Evolutionary conservation across 495 filamentous ascomycete species (phyloP).

Genomic region (Ascodesmis nigricans): DNA sequence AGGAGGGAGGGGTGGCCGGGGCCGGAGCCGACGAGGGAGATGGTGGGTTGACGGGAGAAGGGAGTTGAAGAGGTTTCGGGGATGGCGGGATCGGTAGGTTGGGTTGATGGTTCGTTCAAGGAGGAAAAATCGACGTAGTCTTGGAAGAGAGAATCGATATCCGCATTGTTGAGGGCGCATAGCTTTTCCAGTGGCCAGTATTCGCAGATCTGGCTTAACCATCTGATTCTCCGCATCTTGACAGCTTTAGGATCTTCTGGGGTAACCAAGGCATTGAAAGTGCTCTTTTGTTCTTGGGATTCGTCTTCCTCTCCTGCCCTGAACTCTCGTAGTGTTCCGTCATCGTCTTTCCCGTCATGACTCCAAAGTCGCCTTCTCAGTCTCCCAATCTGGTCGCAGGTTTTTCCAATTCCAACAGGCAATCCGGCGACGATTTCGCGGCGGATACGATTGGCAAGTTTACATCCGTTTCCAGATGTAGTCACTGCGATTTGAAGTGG

Average conservation of each 20-base stretch:
- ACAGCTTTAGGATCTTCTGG: constrained; percentile 51
- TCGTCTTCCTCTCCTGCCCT: constrained; percentile 87
- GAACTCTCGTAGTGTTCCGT: too few species aligned
- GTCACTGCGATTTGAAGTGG: constrained; percentile 91
- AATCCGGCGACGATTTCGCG: constrained; percentile 65
- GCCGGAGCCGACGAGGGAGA: constrained; percentile 80
- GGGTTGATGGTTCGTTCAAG: too few species aligned
- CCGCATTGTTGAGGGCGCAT: constrained; percentile 47
- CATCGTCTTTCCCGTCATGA: constrained; percentile 58
- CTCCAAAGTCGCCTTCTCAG: constrained; percentile 52
- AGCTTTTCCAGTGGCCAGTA: constrained; percentile 85
- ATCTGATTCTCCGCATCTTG: constrained; percentile 66
- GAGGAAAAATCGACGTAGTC: too few species aligned
- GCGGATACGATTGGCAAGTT: constrained; percentile 73
- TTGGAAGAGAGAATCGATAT: constrained; percentile 43
- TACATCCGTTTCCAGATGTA: constrained; percentile 87
- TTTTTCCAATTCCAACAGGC: constrained; percentile 57
- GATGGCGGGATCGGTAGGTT: not conserved
- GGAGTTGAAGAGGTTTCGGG: constrained; percentile 2
- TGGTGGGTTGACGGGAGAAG: too few species aligned
- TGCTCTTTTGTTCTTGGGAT: constrained; percentile 54
- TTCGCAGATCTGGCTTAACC: constrained; percentile 92
- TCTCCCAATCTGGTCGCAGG: constrained; percentile 58
- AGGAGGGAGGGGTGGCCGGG: constrained; percentile 83
- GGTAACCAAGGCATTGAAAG: constrained; percentile 61